These are phyloP conservation scores for Anthostomella pinea DNA, from an alignment of 2,329 filamentous ascomycete species.

Conservation along the genomic window DNA sequence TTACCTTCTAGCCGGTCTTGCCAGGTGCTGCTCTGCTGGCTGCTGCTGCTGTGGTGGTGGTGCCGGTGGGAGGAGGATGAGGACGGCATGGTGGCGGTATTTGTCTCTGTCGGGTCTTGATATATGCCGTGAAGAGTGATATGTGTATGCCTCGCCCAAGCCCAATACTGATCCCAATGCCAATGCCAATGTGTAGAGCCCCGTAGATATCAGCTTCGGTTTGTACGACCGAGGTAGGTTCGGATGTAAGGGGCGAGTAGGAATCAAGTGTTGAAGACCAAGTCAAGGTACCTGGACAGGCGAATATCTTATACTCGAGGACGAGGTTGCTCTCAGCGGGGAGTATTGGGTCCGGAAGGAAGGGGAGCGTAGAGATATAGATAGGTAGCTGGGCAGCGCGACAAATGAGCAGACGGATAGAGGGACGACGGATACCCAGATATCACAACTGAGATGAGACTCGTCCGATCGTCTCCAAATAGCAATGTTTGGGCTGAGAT, in stretches of 20 bases:
- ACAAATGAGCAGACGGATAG: constrained; percentile 1
- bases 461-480: too few relatives aligned
- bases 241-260: too few relatives aligned
- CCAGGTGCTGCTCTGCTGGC: constrained; percentile 39
- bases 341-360: neutral
- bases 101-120: neutral
- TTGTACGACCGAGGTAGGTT: too few relatives aligned
- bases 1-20: constrained; percentile 57
- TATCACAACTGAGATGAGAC: neutral
- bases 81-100: constrained; percentile 25
- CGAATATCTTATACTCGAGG: too few relatives aligned
- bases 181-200: too few relatives aligned
- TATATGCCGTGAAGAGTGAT: neutral
- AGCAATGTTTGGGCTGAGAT: neutral
- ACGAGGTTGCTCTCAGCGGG: too few relatives aligned
- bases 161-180: too few relatives aligned
- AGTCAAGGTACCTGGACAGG: too few relatives aligned
- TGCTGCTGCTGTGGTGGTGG: too few relatives aligned
- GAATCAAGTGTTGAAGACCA: too few relatives aligned
- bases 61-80: constrained; percentile 14
- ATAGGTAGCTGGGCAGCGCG: neutral
- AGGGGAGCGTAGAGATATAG: constrained; percentile 2
- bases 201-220: too few relatives aligned
- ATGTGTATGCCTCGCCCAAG: too few relatives aligned
- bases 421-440: neutral